Evolutionary conservation across 495 filamentous ascomycete species (phyloP).

Genomic region (Penicillium riverlandense): DNA sequence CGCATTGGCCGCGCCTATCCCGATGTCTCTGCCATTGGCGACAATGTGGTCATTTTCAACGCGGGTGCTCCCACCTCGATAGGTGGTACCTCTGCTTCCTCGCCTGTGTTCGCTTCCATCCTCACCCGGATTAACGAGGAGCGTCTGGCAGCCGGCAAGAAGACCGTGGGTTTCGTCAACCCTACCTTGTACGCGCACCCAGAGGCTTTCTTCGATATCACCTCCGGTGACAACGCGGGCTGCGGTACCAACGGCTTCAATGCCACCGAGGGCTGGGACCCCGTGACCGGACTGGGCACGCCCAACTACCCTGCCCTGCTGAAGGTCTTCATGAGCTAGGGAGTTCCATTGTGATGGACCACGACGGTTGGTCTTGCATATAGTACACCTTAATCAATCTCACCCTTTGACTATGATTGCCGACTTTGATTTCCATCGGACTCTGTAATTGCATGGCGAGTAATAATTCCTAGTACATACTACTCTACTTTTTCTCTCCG

Average conservation of each 20-base stretch:
- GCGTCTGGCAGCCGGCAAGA: conserved; percentile 45
- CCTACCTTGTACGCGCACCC: conserved; percentile 55
- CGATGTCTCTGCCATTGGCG: conserved; percentile 59
- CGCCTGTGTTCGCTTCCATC: conserved; percentile 50
- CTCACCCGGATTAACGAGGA: conserved; percentile 59
- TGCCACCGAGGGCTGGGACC: conserved; percentile 52
- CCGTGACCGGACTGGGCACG: conserved; percentile 55
- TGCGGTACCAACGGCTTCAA: conserved; percentile 52
- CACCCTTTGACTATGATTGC: no score
- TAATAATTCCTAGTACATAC: no score
- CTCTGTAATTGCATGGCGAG: no score
- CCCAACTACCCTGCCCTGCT: conserved; percentile 46
- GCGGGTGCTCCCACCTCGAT: conserved; percentile 29
- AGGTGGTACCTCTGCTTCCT: conserved; percentile 52
- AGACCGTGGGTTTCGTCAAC: conserved; percentile 55
- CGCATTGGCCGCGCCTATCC: conserved; percentile 56
- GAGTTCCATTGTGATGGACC: no score
- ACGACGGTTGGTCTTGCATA: no score
- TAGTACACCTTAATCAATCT: no score
- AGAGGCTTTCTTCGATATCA: conserved; percentile 55
- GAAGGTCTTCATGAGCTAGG: conserved; percentile 33
- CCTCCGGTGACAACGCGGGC: conserved; percentile 48
- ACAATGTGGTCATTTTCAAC: conserved; percentile 44
- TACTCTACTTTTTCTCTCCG: no score
- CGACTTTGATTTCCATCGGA: no score